Evolutionary conservation across 108 stramenopile genomes (phyloP).

Genomic region (Licmophora abbreviata): DNA sequence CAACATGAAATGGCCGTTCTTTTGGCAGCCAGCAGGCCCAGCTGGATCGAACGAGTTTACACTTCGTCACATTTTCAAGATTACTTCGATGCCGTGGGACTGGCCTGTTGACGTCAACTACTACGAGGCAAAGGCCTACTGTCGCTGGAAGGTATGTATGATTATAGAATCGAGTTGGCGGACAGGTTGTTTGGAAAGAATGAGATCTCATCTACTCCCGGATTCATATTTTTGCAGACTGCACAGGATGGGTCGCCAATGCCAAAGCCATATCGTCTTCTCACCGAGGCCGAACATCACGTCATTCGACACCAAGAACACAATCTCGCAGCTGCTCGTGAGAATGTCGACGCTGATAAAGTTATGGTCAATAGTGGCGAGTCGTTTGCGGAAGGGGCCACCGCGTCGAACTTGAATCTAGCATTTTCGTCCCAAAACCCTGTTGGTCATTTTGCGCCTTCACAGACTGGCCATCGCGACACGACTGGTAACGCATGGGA

Average conservation of each 20-base stretch:
- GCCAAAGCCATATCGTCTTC: conserved; percentile 57
- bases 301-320: conserved; percentile 58
- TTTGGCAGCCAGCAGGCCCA: conserved; percentile 83
- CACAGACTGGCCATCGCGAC: conserved; percentile 71
- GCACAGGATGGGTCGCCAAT: conserved; percentile 49
- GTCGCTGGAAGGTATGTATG: conserved; percentile 84
- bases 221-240: conserved; percentile 21
- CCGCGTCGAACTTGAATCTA: conserved; percentile 70
- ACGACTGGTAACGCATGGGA: conserved; percentile 94
- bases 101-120: conserved; percentile 95
- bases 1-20: conserved; percentile 89
- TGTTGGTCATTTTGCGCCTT: conserved; percentile 60
- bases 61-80: conserved; percentile 85
- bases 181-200: conserved; percentile 1
- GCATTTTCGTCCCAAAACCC: conserved; percentile 76
- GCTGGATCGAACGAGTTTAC: conserved; percentile 81
- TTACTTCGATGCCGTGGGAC: conserved; percentile 81
- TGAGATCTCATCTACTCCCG: neutral
- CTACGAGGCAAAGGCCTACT: conserved; percentile 90
- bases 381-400: conserved; percentile 36
- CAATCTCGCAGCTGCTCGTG: conserved; percentile 53
- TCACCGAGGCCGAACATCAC: conserved; percentile 91
- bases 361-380: conserved; percentile 65
- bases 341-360: conserved; percentile 43
- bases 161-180: conserved; percentile 5